Percentiles rank a stretch among this genome's conserved stretches.
Evolutionary conservation across 1,284 basidiomycete species (phyloP).

Genomic region (Afroboletus lepidellus): DNA sequence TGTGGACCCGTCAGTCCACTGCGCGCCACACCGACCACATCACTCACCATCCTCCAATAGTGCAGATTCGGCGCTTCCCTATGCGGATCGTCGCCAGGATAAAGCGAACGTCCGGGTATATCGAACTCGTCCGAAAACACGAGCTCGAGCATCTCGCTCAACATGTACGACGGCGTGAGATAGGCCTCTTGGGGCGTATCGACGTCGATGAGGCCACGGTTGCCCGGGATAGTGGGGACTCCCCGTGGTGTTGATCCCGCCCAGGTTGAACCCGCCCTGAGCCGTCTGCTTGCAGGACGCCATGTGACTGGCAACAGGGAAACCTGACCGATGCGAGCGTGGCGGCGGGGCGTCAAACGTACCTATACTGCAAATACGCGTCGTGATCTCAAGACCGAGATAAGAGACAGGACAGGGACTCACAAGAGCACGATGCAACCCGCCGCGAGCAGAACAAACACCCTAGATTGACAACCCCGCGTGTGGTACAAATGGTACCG

Average conservation of each 20-base stretch:
- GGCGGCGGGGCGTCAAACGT: background rate
- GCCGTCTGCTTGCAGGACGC: conserved; percentile 38
- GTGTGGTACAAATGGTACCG: conserved; percentile 41
- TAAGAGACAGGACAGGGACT: conserved; percentile 17
- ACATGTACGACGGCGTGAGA: conserved; percentile 57
- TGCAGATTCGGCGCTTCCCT: conserved; percentile 73
- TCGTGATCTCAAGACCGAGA: background rate
- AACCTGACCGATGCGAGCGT: conserved; percentile 17
- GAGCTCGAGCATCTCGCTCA: conserved; percentile 48
- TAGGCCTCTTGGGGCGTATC: conserved; percentile 69
- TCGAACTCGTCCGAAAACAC: conserved; percentile 75
- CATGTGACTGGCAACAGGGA: conserved; percentile 38
- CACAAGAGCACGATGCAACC: conserved; percentile 37
- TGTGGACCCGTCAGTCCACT: conserved; percentile 14
- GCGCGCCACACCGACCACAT: background rate
- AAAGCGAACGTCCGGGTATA: conserved; percentile 55
- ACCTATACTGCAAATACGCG: conserved; percentile 23
- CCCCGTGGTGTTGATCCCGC: conserved; percentile 56
- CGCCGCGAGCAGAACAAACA: conserved; percentile 41
- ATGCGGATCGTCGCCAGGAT: conserved; percentile 53
- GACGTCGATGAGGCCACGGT: conserved; percentile 72
- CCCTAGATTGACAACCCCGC: conserved; percentile 47
- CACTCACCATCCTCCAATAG: conserved; percentile 57
- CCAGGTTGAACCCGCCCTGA: conserved; percentile 49
- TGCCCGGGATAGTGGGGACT: conserved; percentile 62